Percentiles rank a stretch among this genome's conserved stretches.
These are phyloP conservation scores for Rhodomyrtus psidioides DNA, from an alignment of 441 rosid species.

Conservation along the genomic window DNA sequence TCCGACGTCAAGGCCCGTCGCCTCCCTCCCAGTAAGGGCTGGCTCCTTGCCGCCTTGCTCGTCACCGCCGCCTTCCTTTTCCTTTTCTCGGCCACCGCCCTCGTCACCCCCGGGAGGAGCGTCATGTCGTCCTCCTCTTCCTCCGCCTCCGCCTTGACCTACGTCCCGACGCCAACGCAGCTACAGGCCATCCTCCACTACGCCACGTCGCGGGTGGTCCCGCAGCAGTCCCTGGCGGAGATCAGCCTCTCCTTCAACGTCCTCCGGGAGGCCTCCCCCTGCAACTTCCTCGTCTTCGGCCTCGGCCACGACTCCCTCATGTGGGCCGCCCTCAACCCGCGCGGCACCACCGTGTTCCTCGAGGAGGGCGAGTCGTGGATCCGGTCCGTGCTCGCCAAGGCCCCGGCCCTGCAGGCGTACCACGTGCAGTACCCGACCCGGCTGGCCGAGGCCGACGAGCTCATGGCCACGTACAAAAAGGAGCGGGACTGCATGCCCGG, in stretches of 20 bases:
- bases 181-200: conserved; percentile 81
- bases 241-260: conserved; percentile 61
- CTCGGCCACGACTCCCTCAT: conserved; percentile 85
- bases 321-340: conserved; percentile 81
- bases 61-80: conserved; percentile 36
- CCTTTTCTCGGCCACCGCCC: conserved; percentile 15
- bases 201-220: conserved; percentile 58
- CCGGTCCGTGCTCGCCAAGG: conserved; percentile 31
- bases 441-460: conserved; percentile 44
- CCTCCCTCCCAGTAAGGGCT: conserved; percentile 25
- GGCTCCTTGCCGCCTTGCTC: conserved; percentile 36
- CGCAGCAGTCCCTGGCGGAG: conserved; percentile 62
- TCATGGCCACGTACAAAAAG: conserved; percentile 27
- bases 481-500: conserved; percentile 52
- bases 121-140: background rate
- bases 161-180: conserved; percentile 46
- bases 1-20: conserved; percentile 15
- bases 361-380: conserved; percentile 90
- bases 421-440: conserved; percentile 67
- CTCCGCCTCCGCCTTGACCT: conserved; percentile 13
- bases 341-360: conserved; percentile 65
- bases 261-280: conserved; percentile 43
- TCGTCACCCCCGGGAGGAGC: conserved; percentile 35
- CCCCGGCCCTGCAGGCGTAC: conserved; percentile 45
- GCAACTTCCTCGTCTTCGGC: conserved; percentile 83